Evolutionary conservation across 257 asterid genomes (phyloP).

Genomic region (Leonotis leonurus): DNA sequence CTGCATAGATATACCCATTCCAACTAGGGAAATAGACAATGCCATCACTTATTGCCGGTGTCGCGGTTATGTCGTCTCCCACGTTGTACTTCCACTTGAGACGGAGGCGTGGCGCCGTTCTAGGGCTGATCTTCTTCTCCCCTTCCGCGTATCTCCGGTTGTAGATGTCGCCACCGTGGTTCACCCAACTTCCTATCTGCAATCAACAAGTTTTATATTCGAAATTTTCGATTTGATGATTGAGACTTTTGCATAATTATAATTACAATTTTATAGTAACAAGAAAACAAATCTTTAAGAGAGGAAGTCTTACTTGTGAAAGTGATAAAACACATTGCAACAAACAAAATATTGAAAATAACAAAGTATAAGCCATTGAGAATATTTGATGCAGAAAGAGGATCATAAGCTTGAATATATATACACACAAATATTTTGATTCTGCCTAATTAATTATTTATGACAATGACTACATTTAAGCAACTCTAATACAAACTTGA

Average conservation of each 20-base stretch:
- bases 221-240: not conserved
- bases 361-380: not conserved
- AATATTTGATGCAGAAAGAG: not conserved
- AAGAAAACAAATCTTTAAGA: too few species aligned
- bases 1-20: slow-evolving; percentile 41
- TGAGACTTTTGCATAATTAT: too few species aligned
- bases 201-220: too few species aligned
- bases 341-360: slow-evolving; percentile 1
- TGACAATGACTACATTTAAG: too few species aligned
- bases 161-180: slow-evolving; percentile 48
- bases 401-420: too few species aligned
- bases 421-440: too few species aligned
- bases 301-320: not conserved
- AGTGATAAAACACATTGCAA: not conserved
- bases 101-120: slow-evolving; percentile 20
- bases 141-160: slow-evolving; percentile 30
- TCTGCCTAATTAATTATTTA: too few species aligned
- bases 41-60: slow-evolving; percentile 33
- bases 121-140: slow-evolving; percentile 33
- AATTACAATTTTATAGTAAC: too few species aligned
- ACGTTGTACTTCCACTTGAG: slow-evolving; percentile 41
- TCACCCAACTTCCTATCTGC: slow-evolving; percentile 28
- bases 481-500: too few species aligned
- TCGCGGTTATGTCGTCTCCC: slow-evolving; percentile 29
- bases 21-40: slow-evolving; percentile 41